Evolutionary conservation across 441 rosid species (phyloP).

Genomic region (Populus hybrid): DNA sequence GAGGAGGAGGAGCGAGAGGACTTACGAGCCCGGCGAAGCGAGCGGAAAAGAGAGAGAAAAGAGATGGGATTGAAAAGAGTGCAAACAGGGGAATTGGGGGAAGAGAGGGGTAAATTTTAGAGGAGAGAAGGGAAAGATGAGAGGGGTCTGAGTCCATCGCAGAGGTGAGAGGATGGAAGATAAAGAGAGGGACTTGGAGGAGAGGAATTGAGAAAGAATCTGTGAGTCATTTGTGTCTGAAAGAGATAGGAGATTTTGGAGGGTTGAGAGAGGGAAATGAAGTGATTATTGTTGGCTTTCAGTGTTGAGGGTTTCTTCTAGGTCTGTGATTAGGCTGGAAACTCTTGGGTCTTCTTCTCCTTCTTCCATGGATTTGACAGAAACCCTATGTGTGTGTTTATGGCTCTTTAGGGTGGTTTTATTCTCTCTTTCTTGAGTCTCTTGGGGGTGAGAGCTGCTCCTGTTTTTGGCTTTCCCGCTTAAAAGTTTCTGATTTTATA

Average conservation of each 20-base stretch:
- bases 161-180: constrained; percentile 48
- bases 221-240: constrained; percentile 44
- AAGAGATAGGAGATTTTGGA: constrained; percentile 50
- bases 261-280: constrained; percentile 35
- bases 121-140: constrained; percentile 46
- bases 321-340: constrained; percentile 33
- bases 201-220: constrained; percentile 42
- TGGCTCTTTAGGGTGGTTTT: not conserved
- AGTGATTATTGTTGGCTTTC: constrained; percentile 4
- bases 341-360: constrained; percentile 34
- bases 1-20: constrained; percentile 3
- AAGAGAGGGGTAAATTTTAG: constrained; percentile 55
- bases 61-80: constrained; percentile 81
- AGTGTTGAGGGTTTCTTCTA: constrained; percentile 33
- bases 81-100: constrained; percentile 66
- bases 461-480: too few species aligned
- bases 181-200: constrained; percentile 35
- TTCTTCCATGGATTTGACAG: not conserved
- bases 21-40: constrained; percentile 65
- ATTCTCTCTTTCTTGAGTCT: too few species aligned
- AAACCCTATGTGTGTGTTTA: not conserved
- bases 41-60: constrained; percentile 71
- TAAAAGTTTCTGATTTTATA: too few species aligned
- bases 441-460: too few species aligned
- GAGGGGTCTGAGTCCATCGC: constrained; percentile 57